Evolutionary conservation across 1,139 yeast species (phyloP), one percentile per base, ranked within the genome.

Genomic region (Nakaseomyces glabratus): DNA sequence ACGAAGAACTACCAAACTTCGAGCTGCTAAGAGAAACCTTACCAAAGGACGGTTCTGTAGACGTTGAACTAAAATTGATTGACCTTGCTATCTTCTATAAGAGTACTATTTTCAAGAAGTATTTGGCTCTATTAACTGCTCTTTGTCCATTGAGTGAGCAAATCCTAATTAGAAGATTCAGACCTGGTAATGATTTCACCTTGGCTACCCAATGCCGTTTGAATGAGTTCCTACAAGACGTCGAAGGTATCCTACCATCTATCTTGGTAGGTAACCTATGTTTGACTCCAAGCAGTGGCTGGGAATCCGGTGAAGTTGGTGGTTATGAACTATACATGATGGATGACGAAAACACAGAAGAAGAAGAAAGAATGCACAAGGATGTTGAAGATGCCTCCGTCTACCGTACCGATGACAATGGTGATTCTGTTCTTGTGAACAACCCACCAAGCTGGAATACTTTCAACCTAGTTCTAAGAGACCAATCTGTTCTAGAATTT

Each of bases 151-250:
- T 75, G 7, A 69, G 78, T 28, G 84, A 82, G 40, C 82, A 81
- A 46, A 62, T 82, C 1, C 54, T 86, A 25, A 70, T 81, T 2
- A 72, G 99, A 52, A 66, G 97, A 44, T 93, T 93, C 62, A 72
- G 98, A 48, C 98, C 96, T 0, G 98, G 97, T 1, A 76, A 75
- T 24, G 99, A 93, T 58, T 93, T 84, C 57, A 88, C 90, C 3
- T 65, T 93, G 34, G 98, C 98, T 1, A 84, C 97, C 0, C 71
- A 82, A 8, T 66, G 78, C 4, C 79, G 73, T 29, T 63, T 66
- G 29, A 60, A 67, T 14, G 51, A 52, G 12, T 63, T 58, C 8
- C 57, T 59, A 20, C 45, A 51, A 16, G 41, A 44, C n/a, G 40
- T 48, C 11, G 49, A 49, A 22, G 59, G 57, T 11, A 44, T 54